A percentile compares a stretch with the other conserved stretches of the same genome.
These are phyloP conservation scores for Backusella tuberculispora DNA, from an alignment of 192 early-diverging fungal genomes.

Conservation along the genomic window DNA sequence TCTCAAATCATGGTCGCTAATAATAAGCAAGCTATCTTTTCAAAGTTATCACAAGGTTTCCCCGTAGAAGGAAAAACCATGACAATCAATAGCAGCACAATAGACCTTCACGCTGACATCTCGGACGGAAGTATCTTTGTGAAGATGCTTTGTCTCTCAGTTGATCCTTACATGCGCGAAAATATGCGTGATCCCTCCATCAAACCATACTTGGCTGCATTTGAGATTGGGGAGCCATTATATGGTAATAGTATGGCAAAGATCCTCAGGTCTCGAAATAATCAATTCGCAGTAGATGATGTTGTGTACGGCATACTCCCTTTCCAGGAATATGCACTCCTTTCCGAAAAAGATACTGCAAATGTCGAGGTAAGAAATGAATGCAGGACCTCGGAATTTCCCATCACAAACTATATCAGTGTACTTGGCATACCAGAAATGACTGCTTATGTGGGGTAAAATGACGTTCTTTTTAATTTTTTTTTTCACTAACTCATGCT, in stretches of 20 bases:
- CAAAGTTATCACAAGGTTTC: conserved; percentile 37
- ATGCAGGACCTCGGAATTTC: conserved; percentile 46
- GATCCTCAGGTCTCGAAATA: conserved; percentile 67
- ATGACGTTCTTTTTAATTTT: background rate
- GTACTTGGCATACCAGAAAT: conserved; percentile 82
- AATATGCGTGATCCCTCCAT: conserved; percentile 59
- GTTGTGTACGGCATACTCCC: conserved; percentile 57
- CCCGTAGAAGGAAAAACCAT: conserved; percentile 53
- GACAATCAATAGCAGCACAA: conserved; percentile 44
- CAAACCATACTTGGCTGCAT: conserved; percentile 51
- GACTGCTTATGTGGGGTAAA: conserved; percentile 69
- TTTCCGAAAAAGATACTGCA: conserved; percentile 39
- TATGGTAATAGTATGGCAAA: conserved; percentile 60
- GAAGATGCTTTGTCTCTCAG: conserved; percentile 66
- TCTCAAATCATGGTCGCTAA: conserved; percentile 44
- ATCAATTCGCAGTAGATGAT: conserved; percentile 64
- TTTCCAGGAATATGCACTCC: conserved; percentile 62
- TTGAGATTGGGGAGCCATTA: conserved; percentile 65
- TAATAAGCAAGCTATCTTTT: conserved; percentile 43
- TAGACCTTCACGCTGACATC: conserved; percentile 51
- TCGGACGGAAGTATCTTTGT: conserved; percentile 54
- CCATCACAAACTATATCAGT: conserved; percentile 63
- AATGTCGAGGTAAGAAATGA: conserved; percentile 42
- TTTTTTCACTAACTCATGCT: conserved; percentile 24
- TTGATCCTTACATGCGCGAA: conserved; percentile 79